phyloP scores from a whole-genome alignment of 2,329 filamentous ascomycete genomes.

The Cytospora chrysosperma region DNA sequence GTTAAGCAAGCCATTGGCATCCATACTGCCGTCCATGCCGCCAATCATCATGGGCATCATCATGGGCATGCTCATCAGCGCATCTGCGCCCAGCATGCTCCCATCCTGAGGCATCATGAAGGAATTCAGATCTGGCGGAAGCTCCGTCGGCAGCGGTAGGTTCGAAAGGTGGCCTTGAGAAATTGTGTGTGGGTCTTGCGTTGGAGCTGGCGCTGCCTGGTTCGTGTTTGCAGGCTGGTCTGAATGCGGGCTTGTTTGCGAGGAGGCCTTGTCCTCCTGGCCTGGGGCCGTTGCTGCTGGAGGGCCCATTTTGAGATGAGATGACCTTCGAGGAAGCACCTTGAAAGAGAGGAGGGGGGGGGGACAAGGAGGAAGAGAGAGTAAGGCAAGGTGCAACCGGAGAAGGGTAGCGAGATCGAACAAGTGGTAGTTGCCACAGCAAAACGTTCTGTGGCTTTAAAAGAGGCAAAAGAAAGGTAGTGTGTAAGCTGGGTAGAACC shows the following conservation, averaged over 20 bases:
- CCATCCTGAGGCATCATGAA: slow-evolving; percentile 27
- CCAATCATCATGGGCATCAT: slow-evolving; percentile 35
- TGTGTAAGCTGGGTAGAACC: not conserved
- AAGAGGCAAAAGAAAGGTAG: not conserved
- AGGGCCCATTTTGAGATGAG: slow-evolving; percentile 16
- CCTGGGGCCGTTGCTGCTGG: slow-evolving; percentile 21
- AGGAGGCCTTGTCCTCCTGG: slow-evolving; percentile 31
- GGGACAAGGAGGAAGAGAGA: not conserved
- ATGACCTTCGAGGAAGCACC: not conserved
- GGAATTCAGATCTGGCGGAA: slow-evolving; percentile 25
- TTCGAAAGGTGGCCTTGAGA: slow-evolving; percentile 21
- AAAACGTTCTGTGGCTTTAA: not conserved
- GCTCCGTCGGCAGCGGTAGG: slow-evolving; percentile 18
- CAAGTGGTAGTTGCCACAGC: not conserved
- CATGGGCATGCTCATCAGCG: slow-evolving; percentile 30
- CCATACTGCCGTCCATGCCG: slow-evolving; percentile 31
- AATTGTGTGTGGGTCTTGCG: slow-evolving; percentile 5
- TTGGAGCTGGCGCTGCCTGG: slow-evolving; percentile 1
- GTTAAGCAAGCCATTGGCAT: slow-evolving; percentile 20
- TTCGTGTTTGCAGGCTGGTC: not conserved
- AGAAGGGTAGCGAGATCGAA: not conserved
- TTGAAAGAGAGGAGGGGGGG: too few relatives aligned
- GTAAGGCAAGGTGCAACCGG: not conserved
- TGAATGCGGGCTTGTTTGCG: slow-evolving; percentile 24
- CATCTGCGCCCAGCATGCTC: slow-evolving; percentile 27